Evolutionary conservation across 805 yeast genomes (phyloP), one percentile per base, ranked within the genome.

Genomic region (Starmerella floris): DNA sequence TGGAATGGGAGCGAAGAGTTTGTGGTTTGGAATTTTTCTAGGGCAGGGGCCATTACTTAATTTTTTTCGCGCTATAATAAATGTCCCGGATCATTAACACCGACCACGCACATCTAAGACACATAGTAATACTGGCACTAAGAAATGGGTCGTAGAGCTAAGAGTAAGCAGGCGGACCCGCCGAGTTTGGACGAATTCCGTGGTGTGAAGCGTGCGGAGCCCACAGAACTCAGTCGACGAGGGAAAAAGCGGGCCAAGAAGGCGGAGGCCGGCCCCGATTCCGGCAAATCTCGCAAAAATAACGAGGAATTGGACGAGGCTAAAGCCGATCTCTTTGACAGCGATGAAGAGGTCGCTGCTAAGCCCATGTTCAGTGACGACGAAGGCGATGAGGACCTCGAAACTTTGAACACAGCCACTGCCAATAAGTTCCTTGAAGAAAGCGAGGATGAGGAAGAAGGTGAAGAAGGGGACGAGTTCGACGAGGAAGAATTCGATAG

Each of bases 151-250:
- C 80, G 95, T 74, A 79, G 83, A 68, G 83, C 83, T 45, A 84
- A 80, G 64, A 80, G 83, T 56, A 88, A 83, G 70, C 97, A 88
- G 66, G 91, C 84, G 36, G 82, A 73, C 45, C 97, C 97, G 53
- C 95, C 95, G 28, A 60, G 85, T 5, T 67, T 78, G 49, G 97
- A 88, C 35, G 95, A 88, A 56, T 78, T 87, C 61, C 75, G 55
- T 16, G 60, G 59, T 23, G 60, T 60, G 50, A 54, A 51, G 35
- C 48, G 51, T 15, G 44, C 44, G 46, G 23, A 37, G 6, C 37
- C 45, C 5, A 39, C 40, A 16, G 45, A 41, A 41, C 53, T 43
- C 60, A 59, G 57, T 52, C 51, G 53, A 32, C 52, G 57, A 5
- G 52, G 56, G 36, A 54, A 39, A 32, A 54, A 55, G 41, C 55